Percentiles rank a stretch among this genome's conserved stretches.
phyloP scores from a whole-genome alignment of 2,329 filamentous ascomycete genomes.

The Penicillium sp. region DNA sequence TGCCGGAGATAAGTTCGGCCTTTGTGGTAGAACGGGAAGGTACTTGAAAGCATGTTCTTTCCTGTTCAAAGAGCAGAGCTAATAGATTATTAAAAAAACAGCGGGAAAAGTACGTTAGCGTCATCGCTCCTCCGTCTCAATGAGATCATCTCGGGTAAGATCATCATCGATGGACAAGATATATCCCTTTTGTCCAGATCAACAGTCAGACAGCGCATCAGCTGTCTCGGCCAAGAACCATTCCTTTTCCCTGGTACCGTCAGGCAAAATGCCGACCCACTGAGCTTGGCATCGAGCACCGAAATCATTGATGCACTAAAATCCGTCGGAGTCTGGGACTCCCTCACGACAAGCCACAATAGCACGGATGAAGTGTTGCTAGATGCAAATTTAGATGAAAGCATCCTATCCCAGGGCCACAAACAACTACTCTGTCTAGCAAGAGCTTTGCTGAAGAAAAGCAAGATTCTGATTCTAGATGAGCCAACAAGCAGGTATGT shows the following conservation, averaged over 20 bases:
- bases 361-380: conserved; percentile 10
- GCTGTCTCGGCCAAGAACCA: conserved; percentile 28
- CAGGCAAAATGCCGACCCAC: conserved; percentile 31
- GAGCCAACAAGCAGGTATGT: conserved; percentile 25
- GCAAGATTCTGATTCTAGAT: conserved; percentile 24
- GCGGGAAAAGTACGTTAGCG: conserved; percentile 24
- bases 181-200: conserved; percentile 18
- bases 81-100: not conserved
- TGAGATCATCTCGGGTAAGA: conserved; percentile 25
- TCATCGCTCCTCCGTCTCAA: conserved; percentile 27
- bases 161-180: conserved; percentile 28
- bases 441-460: conserved; percentile 56
- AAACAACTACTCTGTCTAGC: conserved; percentile 72
- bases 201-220: conserved; percentile 20
- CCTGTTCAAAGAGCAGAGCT: not conserved
- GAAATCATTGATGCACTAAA: conserved; percentile 24
- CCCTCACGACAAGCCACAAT: conserved; percentile 17
- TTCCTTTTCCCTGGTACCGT: conserved; percentile 25
- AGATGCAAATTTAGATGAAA: conserved; percentile 35
- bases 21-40: conserved; percentile 37
- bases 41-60: not conserved
- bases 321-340: conserved; percentile 25
- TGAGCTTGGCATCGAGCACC: conserved; percentile 15
- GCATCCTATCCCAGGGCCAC: conserved; percentile 69
- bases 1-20: conserved; percentile 33